Evolutionary conservation across 208 protist species (phyloP).

Genomic region (Leishmania braziliensis): DNA sequence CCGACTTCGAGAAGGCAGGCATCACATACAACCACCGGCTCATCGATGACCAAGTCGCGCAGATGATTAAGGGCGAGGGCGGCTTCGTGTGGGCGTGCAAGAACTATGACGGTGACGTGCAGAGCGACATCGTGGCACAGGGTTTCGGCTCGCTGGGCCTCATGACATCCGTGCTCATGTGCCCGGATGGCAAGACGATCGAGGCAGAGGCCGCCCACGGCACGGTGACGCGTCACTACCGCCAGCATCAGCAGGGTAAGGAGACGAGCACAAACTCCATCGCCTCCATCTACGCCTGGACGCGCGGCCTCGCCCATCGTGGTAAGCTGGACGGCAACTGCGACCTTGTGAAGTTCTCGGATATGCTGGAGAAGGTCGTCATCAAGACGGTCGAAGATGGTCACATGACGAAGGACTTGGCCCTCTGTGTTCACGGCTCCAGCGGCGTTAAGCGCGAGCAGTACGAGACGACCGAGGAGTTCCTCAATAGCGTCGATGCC

Average conservation of each 20-base stretch:
- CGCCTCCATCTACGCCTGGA: constrained; percentile 98
- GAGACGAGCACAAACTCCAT: constrained; percentile 98
- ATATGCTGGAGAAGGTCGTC: constrained; percentile 90
- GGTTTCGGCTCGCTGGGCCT: constrained; percentile 97
- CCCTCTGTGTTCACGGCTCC: constrained; percentile 92
- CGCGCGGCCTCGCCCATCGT: constrained; percentile 94
- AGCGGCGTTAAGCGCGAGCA: constrained; percentile 75
- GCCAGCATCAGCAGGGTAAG: constrained; percentile 95
- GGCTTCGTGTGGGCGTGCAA: constrained; percentile 98
- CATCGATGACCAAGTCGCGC: constrained; percentile 98
- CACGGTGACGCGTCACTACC: constrained; percentile 98
- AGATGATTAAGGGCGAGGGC: constrained; percentile 92
- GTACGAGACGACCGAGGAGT: constrained; percentile 89
- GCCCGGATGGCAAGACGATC: constrained; percentile 96
- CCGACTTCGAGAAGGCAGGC: constrained; percentile 80
- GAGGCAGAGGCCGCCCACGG: constrained; percentile 98
- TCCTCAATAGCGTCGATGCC: constrained; percentile 83
- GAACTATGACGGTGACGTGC: constrained; percentile 99
- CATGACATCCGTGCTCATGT: constrained; percentile 98
- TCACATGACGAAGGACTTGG: constrained; percentile 98
- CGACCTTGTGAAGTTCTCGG: constrained; percentile 86
- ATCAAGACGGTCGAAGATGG: constrained; percentile 93
- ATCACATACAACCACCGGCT: constrained; percentile 96
- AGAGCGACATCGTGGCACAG: constrained; percentile 98
- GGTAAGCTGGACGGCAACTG: constrained; percentile 96